A percentile compares a stretch with the other conserved stretches of the same genome.
These are phyloP conservation scores for Xylaria polymorpha DNA, from an alignment of 2,329 filamentous ascomycete genomes.

Conservation along the genomic window DNA sequence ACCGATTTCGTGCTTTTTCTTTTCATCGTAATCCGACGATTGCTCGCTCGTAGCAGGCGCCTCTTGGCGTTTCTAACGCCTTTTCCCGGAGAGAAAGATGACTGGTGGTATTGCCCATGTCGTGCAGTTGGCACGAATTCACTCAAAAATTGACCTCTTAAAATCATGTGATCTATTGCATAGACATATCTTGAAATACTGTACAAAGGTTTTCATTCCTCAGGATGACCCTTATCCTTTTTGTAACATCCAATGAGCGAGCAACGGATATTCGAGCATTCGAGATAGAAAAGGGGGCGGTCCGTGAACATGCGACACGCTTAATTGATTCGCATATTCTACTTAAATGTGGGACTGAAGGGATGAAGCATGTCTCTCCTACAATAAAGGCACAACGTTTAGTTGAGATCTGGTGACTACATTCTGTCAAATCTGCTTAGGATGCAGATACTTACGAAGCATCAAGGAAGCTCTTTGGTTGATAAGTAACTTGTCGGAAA, in stretches of 20 bases:
- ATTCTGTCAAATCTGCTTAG: slow-evolving; percentile 18
- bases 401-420: slow-evolving; percentile 6
- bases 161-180: slow-evolving; percentile 30
- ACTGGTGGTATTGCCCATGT: slow-evolving; percentile 22
- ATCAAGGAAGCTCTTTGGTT: slow-evolving; percentile 13
- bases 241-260: slow-evolving; percentile 26
- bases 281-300: slow-evolving; percentile 36
- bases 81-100: slow-evolving; percentile 11
- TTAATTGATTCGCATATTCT: slow-evolving; percentile 25
- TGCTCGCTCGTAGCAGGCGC: slow-evolving; percentile 21
- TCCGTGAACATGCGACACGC: slow-evolving; percentile 24
- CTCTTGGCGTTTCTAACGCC: slow-evolving; percentile 16
- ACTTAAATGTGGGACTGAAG: slow-evolving; percentile 26
- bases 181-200: slow-evolving; percentile 25
- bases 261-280: slow-evolving; percentile 24
- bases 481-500: slow-evolving; percentile 20
- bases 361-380: neutral
- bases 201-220: slow-evolving; percentile 28
- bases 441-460: slow-evolving; percentile 7
- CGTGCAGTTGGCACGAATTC: slow-evolving; percentile 29
- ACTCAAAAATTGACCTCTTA: slow-evolving; percentile 30
- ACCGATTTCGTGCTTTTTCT: slow-evolving; percentile 17
- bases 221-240: slow-evolving; percentile 14
- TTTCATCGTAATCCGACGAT: slow-evolving; percentile 25
- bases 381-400: neutral